Conservation (phyloP, 2,329 filamentous ascomycete species). For the Microcyclospora tardicrescens region DNA sequence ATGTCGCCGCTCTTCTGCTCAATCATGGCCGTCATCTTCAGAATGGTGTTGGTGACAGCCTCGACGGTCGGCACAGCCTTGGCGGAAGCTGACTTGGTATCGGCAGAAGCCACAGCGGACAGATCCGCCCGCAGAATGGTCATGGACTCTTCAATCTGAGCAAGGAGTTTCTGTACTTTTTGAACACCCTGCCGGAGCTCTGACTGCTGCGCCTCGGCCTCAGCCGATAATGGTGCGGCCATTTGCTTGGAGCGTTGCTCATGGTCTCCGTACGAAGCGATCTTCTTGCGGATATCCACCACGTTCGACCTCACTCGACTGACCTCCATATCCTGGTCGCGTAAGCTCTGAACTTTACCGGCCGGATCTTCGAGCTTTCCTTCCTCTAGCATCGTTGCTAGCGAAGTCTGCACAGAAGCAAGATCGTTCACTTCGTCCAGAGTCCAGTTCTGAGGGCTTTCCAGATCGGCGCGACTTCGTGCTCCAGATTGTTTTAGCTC, state of each 20-base stretch:
- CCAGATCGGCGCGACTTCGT: constrained; percentile 50
- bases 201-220: constrained; percentile 71
- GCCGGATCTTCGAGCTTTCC: constrained; percentile 56
- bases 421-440: constrained; percentile 65
- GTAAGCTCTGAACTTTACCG: constrained; percentile 53
- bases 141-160: constrained; percentile 67
- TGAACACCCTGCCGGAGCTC: constrained; percentile 68
- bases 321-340: constrained; percentile 55
- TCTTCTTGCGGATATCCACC: constrained; percentile 64
- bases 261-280: constrained; percentile 56
- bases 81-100: constrained; percentile 14
- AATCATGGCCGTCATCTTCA: constrained; percentile 83
- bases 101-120: constrained; percentile 38
- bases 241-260: constrained; percentile 51
- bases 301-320: constrained; percentile 60
- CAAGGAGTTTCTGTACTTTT: constrained; percentile 58
- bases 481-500: constrained; percentile 38
- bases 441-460: constrained; percentile 47
- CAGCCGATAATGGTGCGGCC: constrained; percentile 64
- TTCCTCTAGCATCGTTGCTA: constrained; percentile 53
- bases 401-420: constrained; percentile 33
- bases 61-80: constrained; percentile 70
- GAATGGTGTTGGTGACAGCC: constrained; percentile 79
- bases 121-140: constrained; percentile 69
- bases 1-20: constrained; percentile 86